A percentile compares a stretch with the other conserved stretches of the same genome.
These are phyloP conservation scores for Stephanodiscus minutulus DNA, from an alignment of 108 stramenopile species.

Conservation along the genomic window DNA sequence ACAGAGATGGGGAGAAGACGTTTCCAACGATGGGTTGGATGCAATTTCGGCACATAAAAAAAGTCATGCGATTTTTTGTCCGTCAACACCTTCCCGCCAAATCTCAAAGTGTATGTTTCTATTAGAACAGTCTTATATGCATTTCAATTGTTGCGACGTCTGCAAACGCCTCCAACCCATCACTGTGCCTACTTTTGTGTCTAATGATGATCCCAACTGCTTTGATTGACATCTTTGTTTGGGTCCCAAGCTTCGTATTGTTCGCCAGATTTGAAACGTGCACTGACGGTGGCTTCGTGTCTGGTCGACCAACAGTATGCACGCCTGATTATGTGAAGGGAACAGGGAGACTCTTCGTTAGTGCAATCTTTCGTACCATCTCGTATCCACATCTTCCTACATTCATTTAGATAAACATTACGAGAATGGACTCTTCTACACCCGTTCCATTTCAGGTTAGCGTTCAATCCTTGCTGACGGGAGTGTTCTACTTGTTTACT, in stretches of 20 bases:
- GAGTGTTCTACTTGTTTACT: conserved; percentile 37
- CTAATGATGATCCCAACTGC: conserved; percentile 33
- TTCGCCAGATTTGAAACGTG: conserved; percentile 42
- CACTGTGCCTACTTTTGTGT: conserved; percentile 21
- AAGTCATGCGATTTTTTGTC: no score
- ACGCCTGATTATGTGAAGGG: conserved; percentile 32
- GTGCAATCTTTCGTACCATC: not conserved
- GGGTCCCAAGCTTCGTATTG: conserved; percentile 38
- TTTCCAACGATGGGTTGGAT: no score
- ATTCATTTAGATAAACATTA: not conserved
- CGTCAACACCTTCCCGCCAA: no score
- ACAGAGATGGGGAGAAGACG: no score
- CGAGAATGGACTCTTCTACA: not conserved
- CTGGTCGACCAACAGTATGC: conserved; percentile 24
- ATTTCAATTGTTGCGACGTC: conserved; percentile 26
- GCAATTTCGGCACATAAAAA: no score
- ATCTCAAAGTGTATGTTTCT: no score
- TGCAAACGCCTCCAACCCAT: conserved; percentile 12
- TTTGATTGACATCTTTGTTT: conserved; percentile 37
- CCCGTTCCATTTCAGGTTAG: conserved; percentile 2
- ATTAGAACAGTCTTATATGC: no score
- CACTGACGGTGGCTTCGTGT: not conserved
- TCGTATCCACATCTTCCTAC: not conserved
- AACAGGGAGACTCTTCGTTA: conserved; percentile 31
- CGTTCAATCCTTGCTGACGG: conserved; percentile 36